Percentiles rank a stretch among this genome's conserved stretches.
phyloP scores from a whole-genome alignment of 169 alveolate genomes.

The Ichthyophthirius multifiliis region DNA sequence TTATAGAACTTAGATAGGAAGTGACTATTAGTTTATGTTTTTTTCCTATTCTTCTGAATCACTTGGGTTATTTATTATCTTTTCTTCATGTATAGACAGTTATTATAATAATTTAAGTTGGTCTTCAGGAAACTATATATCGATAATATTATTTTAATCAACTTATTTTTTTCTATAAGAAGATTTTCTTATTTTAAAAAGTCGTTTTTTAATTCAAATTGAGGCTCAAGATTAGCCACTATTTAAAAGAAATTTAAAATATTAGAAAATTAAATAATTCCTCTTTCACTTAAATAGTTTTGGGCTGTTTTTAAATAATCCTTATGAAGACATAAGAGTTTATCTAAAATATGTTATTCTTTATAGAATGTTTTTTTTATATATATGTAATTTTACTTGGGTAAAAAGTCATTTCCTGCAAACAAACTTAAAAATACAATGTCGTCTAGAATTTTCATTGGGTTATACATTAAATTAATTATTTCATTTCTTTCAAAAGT shows the following conservation, averaged over 20 bases:
- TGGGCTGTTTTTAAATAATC: conserved; percentile 81
- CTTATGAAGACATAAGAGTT: conserved; percentile 91
- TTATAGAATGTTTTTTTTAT: conserved; percentile 91
- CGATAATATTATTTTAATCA: not conserved
- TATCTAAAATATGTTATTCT: conserved; percentile 81
- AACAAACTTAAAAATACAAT: conserved; percentile 91
- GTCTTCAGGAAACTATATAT: not conserved
- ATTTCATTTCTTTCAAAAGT: conserved; percentile 36
- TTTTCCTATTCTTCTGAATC: not conserved
- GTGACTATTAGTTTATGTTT: not conserved
- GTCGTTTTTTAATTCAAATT: not conserved
- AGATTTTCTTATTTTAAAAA: not conserved
- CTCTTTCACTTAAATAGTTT: conserved; percentile 84
- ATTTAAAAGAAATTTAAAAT: conserved; percentile 65
- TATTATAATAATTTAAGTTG: not conserved
- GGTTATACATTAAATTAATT: conserved; percentile 40
- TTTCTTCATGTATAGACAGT: not conserved
- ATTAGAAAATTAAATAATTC: conserved; percentile 80
- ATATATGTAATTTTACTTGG: conserved; percentile 92
- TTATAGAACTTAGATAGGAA: conserved; percentile 5
- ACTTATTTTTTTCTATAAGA: not conserved
- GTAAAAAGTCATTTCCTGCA: conserved; percentile 97
- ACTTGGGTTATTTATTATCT: not conserved
- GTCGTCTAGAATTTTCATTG: conserved; percentile 89
- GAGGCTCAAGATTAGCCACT: conserved; percentile 28